Evolutionary conservation across 179 eudicot genomes (phyloP).

Genomic region (Silene noctiflora): DNA sequence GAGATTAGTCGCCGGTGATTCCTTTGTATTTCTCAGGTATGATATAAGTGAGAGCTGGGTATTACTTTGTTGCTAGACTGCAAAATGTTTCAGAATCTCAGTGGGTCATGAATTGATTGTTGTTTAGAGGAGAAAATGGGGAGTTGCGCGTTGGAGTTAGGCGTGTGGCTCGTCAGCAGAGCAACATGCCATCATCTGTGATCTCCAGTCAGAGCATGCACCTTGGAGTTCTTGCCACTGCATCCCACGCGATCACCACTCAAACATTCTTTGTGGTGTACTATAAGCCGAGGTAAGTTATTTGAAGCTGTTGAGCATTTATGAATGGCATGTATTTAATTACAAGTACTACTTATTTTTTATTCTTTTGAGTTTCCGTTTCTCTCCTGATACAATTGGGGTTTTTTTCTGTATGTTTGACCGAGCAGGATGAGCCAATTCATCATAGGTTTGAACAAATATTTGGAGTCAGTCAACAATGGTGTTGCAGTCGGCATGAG

Average conservation of each 20-base stretch:
- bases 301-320: background rate
- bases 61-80: background rate
- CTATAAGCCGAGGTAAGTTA: slow-evolving; percentile 48
- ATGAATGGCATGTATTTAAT: background rate
- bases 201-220: slow-evolving; percentile 70
- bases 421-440: slow-evolving; percentile 79
- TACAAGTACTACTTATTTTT: background rate
- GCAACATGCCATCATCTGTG: slow-evolving; percentile 50
- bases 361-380: background rate
- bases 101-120: slow-evolving; percentile 1
- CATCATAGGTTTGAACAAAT: slow-evolving; percentile 75
- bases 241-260: slow-evolving; percentile 50
- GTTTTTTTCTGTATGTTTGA: slow-evolving; percentile 7
- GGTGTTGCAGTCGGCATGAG: slow-evolving; percentile 72
- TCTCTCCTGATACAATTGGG: background rate
- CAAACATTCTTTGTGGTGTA: slow-evolving; percentile 50
- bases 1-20: slow-evolving; percentile 65
- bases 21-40: slow-evolving; percentile 61
- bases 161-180: slow-evolving; percentile 42
- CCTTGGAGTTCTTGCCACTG: slow-evolving; percentile 63
- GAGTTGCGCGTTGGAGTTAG: slow-evolving; percentile 55
- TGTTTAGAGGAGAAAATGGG: slow-evolving; percentile 46
- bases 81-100: background rate
- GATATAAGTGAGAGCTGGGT: background rate
- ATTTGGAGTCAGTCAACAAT: slow-evolving; percentile 58